These are phyloP conservation scores for Acaromyces ingoldii DNA, from an alignment of 1,284 basidiomycete species.

Conservation along the genomic window DNA sequence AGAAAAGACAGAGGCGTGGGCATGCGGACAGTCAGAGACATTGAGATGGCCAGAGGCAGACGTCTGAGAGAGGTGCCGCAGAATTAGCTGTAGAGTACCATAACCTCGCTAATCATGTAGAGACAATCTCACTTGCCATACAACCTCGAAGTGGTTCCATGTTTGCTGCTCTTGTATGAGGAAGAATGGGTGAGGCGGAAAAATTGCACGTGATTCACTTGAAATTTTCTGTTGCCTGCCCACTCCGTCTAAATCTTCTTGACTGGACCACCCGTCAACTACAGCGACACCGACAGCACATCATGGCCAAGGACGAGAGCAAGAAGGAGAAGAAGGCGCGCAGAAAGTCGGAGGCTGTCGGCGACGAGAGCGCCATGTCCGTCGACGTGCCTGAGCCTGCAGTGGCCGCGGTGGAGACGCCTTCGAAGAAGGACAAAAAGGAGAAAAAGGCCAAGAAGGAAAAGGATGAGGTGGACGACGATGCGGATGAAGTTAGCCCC, in stretches of 20 bases:
- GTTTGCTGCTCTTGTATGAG: no score
- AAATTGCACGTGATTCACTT: no score
- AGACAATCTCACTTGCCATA: no score
- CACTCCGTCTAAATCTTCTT: no score
- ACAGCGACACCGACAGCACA: no score
- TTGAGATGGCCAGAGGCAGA: slow-evolving; percentile 10
- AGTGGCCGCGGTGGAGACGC: slow-evolving; percentile 15
- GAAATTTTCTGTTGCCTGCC: no score
- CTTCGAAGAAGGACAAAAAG: slow-evolving; percentile 37
- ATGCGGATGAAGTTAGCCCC: slow-evolving; percentile 11
- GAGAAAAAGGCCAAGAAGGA: slow-evolving; percentile 24
- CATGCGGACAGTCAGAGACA: slow-evolving; percentile 20
- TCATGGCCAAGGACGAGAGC: slow-evolving; percentile 36
- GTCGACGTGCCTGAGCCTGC: slow-evolving; percentile 13
- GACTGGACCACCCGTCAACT: no score
- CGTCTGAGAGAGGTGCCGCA: slow-evolving; percentile 5
- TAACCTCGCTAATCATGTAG: no score
- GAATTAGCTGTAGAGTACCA: no score
- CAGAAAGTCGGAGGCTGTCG: slow-evolving; percentile 29
- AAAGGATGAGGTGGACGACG: slow-evolving; percentile 11
- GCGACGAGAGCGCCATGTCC: slow-evolving; percentile 7
- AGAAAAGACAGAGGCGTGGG: slow-evolving; percentile 46
- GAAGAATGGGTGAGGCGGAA: no score
- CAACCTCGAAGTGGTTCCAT: no score
- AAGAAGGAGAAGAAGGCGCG: slow-evolving; percentile 44